Evolutionary conservation across 768 basidiomycete species (phyloP), one percentile per base, ranked within the genome.

Genomic region (Pulveroboletus sp.): DNA sequence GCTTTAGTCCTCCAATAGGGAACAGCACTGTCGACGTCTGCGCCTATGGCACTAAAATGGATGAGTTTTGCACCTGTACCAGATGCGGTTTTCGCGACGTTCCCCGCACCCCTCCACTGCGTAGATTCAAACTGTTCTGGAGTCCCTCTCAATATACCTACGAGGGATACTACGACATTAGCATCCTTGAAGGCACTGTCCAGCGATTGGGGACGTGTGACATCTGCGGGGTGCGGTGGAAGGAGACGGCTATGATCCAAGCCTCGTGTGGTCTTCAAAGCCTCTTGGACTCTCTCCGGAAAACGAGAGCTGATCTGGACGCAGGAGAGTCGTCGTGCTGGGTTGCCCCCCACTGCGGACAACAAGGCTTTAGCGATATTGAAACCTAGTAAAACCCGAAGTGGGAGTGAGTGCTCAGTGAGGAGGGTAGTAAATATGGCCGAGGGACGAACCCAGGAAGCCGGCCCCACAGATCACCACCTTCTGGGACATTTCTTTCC

Each of bases 11-110:
- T 76, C 37, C 58, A 67, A 57, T 89, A 89, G 12, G 80, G 76
- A 39, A 87, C 76, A 10, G 64, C 55, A 51, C 83, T 86, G 10
- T 69, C 55, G 1, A 71, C 57, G 60, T 86, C 74, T n/a, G 85
- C 83, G n/a, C 85, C 85, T 58, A 89, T 85, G 21, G 86, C 84
- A 54, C 83, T 85, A 57, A 90, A 67, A 56, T 86, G 83, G 21
- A 85, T 72, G 83, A 21, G 21, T 21, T 21, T 21, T 21, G 21
- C 82, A 11, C 80, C 80, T 27, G 63, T 72, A 6, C 71, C 63
- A 50, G 71, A 74, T 0, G 82, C 79, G 2, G 75, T 74, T 33
- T 61, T 57, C 0, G 85, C 83, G 8, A 89, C 79, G 56, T 86
- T 83, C 56, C 80, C 76, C 15, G 81, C 83, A 5, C 87, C 86